Percentiles rank a stretch among this genome's conserved stretches.
Conservation (phyloP, 2,329 filamentous ascomycete species). For the Fusarium sp. region DNA sequence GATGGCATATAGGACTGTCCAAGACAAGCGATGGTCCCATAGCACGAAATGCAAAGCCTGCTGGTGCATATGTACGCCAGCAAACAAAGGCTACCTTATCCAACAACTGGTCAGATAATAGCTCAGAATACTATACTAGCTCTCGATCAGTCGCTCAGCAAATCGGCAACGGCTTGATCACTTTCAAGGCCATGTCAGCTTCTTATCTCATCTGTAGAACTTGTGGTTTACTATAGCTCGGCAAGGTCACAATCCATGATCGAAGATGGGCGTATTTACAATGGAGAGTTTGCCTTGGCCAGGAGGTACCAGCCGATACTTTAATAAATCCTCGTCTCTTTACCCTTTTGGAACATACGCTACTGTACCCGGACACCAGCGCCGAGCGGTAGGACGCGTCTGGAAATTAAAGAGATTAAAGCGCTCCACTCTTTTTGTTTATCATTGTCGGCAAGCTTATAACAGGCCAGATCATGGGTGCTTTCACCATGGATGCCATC, state of each 20-base stretch:
- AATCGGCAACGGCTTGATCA: not conserved
- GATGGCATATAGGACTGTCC: not conserved
- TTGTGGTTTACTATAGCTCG: slow-evolving; percentile 5
- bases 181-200: not conserved
- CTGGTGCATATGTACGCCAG: not conserved
- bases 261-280: not conserved
- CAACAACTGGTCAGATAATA: not conserved
- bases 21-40: slow-evolving; percentile 1
- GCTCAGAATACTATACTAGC: not conserved
- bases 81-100: not conserved
- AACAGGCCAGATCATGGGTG: not conserved
- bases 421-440: slow-evolving; percentile 32
- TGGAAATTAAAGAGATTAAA: slow-evolving; percentile 43
- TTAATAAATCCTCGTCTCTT: slow-evolving; percentile 3
- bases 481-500: slow-evolving; percentile 8
- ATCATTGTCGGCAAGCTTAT: not conserved
- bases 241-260: not conserved
- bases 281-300: not conserved
- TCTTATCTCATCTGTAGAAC: not conserved
- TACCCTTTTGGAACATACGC: slow-evolving; percentile 23
- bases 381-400: slow-evolving; percentile 31
- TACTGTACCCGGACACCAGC: slow-evolving; percentile 19
- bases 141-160: not conserved
- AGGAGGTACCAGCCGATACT: slow-evolving; percentile 26
- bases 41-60: not conserved